Evolutionary conservation across 169 alveolate genomes (phyloP).

Genomic region (Neospora caninum): DNA sequence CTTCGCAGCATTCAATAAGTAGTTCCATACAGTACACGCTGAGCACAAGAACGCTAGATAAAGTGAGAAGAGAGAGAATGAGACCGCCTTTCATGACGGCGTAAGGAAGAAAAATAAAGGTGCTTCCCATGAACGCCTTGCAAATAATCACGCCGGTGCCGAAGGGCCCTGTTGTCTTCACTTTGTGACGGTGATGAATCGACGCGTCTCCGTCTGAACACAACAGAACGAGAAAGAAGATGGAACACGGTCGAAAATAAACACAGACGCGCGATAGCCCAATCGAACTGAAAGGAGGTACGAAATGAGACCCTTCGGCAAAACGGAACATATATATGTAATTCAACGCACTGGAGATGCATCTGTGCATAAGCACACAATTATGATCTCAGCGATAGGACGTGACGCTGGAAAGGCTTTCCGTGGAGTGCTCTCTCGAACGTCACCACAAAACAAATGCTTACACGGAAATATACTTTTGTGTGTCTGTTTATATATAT

Average conservation of each 20-base stretch:
- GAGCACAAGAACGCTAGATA: neutral
- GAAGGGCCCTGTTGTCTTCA: neutral
- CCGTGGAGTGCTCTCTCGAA: too few relatives aligned
- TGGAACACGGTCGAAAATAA: too few relatives aligned
- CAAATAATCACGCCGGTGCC: neutral
- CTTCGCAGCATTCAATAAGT: neutral
- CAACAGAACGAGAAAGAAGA: too few relatives aligned
- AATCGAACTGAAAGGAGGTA: too few relatives aligned
- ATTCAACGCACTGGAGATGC: neutral
- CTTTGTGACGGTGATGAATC: neutral
- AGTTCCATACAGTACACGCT: neutral
- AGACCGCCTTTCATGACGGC: conserved; percentile 38
- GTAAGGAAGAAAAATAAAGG: conserved; percentile 15
- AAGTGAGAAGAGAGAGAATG: neutral
- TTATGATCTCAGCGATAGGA: too few relatives aligned
- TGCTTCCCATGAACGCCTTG: conserved; percentile 42
- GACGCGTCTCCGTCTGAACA: too few relatives aligned
- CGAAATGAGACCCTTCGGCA: too few relatives aligned
- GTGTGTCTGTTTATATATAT: neutral
- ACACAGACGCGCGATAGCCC: too few relatives aligned
- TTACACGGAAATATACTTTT: too few relatives aligned
- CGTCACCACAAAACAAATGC: too few relatives aligned
- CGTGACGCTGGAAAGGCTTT: too few relatives aligned
- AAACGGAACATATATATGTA: too few relatives aligned
- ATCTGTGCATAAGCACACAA: neutral